Base-by-base conservation (phyloP, 345 rosid species). In the Brassica juncea region DNA sequence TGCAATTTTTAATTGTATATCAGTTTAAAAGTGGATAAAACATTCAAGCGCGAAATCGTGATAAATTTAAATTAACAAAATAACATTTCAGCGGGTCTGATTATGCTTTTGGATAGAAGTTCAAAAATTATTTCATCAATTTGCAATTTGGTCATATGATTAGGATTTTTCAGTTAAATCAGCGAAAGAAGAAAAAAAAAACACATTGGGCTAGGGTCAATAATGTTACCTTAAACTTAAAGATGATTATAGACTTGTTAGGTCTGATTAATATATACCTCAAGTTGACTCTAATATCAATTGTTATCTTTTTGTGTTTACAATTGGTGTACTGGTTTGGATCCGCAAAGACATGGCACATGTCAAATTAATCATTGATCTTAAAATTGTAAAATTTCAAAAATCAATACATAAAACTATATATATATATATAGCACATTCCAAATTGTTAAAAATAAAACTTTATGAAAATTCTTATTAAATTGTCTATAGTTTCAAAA, bases 111-210 rank as follows among this genome's bases (percentile, higher is more conserved):
- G 63, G 71, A 11, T 25, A 37, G 9, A 28, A 15, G 52, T 66
- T 15, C 5, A 34, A 15, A 25, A 10, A 19, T 28, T 39, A 3
- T 28, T 68, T 16, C 62, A 21, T 30, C 60, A 37, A 30, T 15
- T 54, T 10, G 28, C 52, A 4, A 55, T 19, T 3, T 47, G 5
- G 68, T 39, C 44, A 65, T 55, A 76, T 76, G 80, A 68, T 60
- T 76, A 76, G 34, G 61, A 14, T 7, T 30, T 58, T 68, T 8
- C 67, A 16, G 54, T 76, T 76, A 76, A 75, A 67, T 44, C 39
- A 30, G 5, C 39, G 5, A 27, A 60, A 60, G 28, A 47, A 47
- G 54, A 47, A 44, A 5, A 25, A 25, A 11, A 60, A 11, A 27
- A 67, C 3, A 37, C 16, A 44, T 1, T 31, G 2, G 1, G 7